Conservation (phyloP, 106 monocot genomes). For the Acanthochlamys bracteata region DNA sequence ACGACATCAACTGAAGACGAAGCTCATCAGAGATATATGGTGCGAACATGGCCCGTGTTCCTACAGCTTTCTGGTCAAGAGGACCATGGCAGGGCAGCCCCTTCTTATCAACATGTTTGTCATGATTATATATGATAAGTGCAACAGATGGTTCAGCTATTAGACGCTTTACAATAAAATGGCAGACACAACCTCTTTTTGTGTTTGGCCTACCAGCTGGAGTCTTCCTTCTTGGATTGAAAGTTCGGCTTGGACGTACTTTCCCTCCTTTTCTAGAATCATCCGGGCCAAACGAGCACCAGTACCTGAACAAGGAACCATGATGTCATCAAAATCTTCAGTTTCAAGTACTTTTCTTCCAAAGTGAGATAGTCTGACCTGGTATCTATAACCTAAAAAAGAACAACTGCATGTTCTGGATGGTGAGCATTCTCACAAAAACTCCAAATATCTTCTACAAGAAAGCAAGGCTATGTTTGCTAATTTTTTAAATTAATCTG, state of each 20-base stretch:
- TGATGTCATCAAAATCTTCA: no score
- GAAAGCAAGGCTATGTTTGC: no score
- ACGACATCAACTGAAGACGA: constrained; percentile 70
- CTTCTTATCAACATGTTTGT: constrained; percentile 91
- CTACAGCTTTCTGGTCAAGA: constrained; percentile 60
- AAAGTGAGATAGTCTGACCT: no score
- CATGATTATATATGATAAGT: constrained; percentile 87
- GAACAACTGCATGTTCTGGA: no score
- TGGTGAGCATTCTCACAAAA: no score
- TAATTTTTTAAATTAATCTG: no score
- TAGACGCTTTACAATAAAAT: constrained; percentile 94
- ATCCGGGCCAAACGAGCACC: constrained; percentile 99
- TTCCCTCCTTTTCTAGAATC: constrained; percentile 81
- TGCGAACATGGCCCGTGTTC: constrained; percentile 86
- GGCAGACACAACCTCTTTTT: constrained; percentile 92
- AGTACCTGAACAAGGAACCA: constrained; percentile 45
- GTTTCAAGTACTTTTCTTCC: no score
- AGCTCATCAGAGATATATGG: constrained; percentile 89
- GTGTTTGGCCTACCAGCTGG: constrained; percentile 89
- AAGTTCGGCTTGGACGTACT: constrained; percentile 75
- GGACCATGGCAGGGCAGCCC: constrained; percentile 90
- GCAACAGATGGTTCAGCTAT: constrained; percentile 90
- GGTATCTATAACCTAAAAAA: no score
- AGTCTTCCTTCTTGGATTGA: constrained; percentile 54
- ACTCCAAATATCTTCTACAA: no score